Evolutionary conservation across 176 grass and related monocot species (phyloP), one percentile per base, ranked within the genome.

Genomic region (Thalia dealbata): DNA sequence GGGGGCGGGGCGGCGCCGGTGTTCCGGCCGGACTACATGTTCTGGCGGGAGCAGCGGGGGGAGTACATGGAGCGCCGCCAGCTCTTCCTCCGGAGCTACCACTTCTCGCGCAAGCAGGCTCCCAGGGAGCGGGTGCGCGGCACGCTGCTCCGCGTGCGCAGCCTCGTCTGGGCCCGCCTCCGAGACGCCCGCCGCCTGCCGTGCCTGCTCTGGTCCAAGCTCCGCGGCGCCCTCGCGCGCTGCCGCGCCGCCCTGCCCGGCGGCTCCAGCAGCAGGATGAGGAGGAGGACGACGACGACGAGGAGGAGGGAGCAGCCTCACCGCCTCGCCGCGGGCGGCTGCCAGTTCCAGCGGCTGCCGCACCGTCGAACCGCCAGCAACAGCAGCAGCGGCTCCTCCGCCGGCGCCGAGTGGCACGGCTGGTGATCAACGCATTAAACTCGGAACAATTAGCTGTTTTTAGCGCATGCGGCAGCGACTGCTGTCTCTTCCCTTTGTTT

Each of bases 41-140:
- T 84, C 54, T 85, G 63, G 76, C 86, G 85, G 87, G 87, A 88
- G 85, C 73, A 79, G 10, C 93, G 84, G 25, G 72, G 32, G 30
- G 50, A 61, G 55, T 75, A 75, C 38, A 75, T 82, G 78, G 93
- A 97, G 85, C 85, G 85, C 11, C 85, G 95, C 1, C 90, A 91
- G 83, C 76, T 93, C 12, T 97, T 93, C 81, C 82, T 97, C 24
- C 87, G 91, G 52, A 92, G 87, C 73, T 97, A 97, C 83, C 95
- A 88, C 79, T 97, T 97, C 85, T 97, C 90, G 62, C 72, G 87
- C 62, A 70, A 92, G 80, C 46, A 77, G 81, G 64, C 75, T 23
- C 24, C 67, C 62, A 32, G 78, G 0, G 78, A 68, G 71, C 18
- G 76, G 21, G 52, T 70, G 21, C n/a, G 61, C 25, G 43, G 50